Evolutionary conservation across 2,329 filamentous ascomycete genomes (phyloP), one percentile per base, ranked within the genome.

Genomic region (Zymoseptoria tritici): DNA sequence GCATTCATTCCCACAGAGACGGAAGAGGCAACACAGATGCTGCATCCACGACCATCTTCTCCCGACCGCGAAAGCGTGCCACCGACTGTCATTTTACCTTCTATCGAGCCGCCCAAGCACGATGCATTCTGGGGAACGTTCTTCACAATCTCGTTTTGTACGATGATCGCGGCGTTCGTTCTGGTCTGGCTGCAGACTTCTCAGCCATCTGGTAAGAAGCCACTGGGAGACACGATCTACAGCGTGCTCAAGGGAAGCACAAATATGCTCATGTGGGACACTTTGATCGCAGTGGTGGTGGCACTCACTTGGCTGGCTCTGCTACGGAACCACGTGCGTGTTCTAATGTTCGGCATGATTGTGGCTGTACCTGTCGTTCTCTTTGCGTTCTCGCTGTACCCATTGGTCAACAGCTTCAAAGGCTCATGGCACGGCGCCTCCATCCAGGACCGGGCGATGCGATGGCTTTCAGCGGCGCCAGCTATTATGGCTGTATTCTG

Each of bases 211-310:
- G 80, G 81, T 57, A 89, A 89, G 70, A 82, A 83, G 61, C 87
- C 88, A 0, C 83, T 95, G 59, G 93, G 92, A 13, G 94, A 99
- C 74, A 97, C 93, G 1, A 91, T 99, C 60, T 99, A 99, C 74
- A 91, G 89, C 13, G 91, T 90, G 4, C 78, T 99, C 42, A 87
- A 89, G 67, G 85, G 86, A 55, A 97, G 92, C 0, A 94, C 95
- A 70, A 87, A 94, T 70, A 87, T 97, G 65, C 85, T 99, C 50
- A 89, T 90, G 1, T 85, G 94, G 56, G 95, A 97, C 75, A 97
- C 94, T 0, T 74, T 97, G 19, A 87, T 97, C n/a, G 89, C 94
- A 0, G 80, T 97, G 49, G 79, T 95, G 42, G 89, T 97, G 20
- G 93, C 93, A 1, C 80, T 97, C 42, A 75, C 97, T 24, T 99